Evolutionary conservation across 768 basidiomycete genomes (phyloP).

Genomic region (Brasilioporus rufonigricans): DNA sequence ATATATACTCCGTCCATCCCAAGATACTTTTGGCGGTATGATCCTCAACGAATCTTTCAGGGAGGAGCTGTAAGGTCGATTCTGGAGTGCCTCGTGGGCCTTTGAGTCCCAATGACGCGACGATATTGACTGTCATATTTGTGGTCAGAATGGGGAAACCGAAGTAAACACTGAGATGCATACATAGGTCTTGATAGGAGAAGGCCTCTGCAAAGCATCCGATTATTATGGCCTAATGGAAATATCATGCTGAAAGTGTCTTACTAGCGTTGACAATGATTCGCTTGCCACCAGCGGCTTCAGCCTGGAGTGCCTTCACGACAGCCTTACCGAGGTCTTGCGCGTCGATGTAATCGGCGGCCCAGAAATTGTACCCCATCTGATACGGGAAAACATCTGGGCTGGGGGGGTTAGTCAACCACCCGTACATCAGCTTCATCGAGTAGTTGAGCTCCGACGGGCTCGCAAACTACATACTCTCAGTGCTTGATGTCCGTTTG

Average conservation of each 20-base stretch:
- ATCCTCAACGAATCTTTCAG: neutral
- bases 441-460: neutral
- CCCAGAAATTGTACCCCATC: conserved; percentile 1
- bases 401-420: neutral
- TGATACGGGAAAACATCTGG: neutral
- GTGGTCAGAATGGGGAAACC: neutral
- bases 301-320: neutral
- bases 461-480: neutral
- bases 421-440: neutral
- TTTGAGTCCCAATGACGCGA: neutral
- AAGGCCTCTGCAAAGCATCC: neutral
- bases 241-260: neutral
- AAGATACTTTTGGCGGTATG: neutral
- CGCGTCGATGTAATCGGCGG: neutral
- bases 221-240: neutral
- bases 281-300: neutral
- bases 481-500: neutral
- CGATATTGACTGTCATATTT: neutral
- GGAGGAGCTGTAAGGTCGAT: neutral
- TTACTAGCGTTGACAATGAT: neutral
- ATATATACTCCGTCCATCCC: neutral
- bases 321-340: neutral
- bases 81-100: neutral
- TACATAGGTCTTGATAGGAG: neutral
- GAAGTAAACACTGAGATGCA: neutral